Conservation (phyloP, 2,329 filamentous ascomycete species). For the Calonectria pauciramosa region DNA sequence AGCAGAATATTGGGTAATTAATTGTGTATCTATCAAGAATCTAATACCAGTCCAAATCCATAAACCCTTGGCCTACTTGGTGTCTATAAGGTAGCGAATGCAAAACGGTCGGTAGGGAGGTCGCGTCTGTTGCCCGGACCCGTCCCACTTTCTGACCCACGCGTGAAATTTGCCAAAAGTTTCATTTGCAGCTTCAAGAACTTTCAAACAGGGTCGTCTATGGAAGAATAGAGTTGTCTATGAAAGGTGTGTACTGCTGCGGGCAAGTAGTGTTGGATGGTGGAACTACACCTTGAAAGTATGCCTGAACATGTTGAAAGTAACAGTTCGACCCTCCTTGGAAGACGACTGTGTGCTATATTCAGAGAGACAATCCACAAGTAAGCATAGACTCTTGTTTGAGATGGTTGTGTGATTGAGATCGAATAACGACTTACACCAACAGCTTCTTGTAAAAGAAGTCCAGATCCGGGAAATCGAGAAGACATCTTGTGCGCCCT, state of each 20-base stretch:
- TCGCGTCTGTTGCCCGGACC: background rate
- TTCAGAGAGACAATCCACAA: constrained; percentile 11
- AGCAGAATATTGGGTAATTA: no score
- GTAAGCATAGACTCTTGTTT: constrained; percentile 30
- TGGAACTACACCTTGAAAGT: constrained; percentile 51
- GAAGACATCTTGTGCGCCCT: constrained; percentile 48
- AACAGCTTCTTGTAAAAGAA: constrained; percentile 49
- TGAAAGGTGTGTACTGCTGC: constrained; percentile 47
- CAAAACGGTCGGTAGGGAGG: background rate
- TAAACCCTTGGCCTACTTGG: background rate
- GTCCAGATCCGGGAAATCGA: constrained; percentile 47
- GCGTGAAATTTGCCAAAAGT: background rate
- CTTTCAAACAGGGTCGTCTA: background rate
- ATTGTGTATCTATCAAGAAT: background rate
- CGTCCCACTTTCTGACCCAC: background rate
- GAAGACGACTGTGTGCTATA: constrained; percentile 46
- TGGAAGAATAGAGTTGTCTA: constrained; percentile 13
- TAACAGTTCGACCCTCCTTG: constrained; percentile 52
- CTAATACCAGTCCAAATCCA: background rate
- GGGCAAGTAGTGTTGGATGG: constrained; percentile 49
- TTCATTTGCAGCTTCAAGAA: background rate
- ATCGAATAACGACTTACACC: constrained; percentile 47
- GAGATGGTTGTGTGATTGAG: background rate
- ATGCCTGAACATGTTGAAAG: constrained; percentile 53
- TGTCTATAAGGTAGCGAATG: background rate